Base-by-base conservation (phyloP, 2,329 filamentous ascomycete species). In the Zymoseptoria ardabiliae region DNA sequence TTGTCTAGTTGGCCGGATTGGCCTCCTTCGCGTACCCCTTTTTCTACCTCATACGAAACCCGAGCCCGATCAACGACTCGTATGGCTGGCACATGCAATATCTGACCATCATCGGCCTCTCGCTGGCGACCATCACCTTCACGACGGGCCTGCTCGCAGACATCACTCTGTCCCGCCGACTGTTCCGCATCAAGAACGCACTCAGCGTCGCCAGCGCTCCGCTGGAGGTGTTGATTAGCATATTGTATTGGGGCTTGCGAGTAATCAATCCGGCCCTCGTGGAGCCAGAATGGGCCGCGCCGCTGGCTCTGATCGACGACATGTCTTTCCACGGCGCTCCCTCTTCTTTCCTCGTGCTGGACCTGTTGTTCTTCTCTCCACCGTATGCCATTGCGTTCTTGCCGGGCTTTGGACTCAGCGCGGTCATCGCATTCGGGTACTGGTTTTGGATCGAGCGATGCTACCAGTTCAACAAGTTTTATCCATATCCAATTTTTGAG, bases 401-500 rank as follows among this genome's bases (percentile, higher is more conserved):
- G n/a, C 78, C 81, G 1, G 82, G 85, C 4, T 78, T 89, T 68
- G 75, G 76, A 1, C 69, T 88, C 23, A 85, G 83, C 63, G 80
- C 81, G 11, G 70, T 65, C 1, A 73, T 90, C 50, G 87, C 86
- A 0, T 84, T 88, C 62, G 71, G 75, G 2, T 92, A 92, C 72
- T 92, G 88, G 87, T 81, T 82, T 63, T 92, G 89, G 88, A 82
- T 91, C 22, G 87, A 91, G 73, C 79, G 84, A 22, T 91, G 88
- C 75, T 89, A 83, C 67, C 78, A 78, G 51, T 77, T 82, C 60
- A 91, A 91, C 67, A 84, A 86, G 57, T 86, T 81, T 66, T 95
- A 96, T 67, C 91, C 91, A 0, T 96, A 97, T 73, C 91, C 92
- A 1, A 81, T 96, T 23, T 93, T 97, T 64, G 85, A 79, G 8